A percentile compares a stretch with the other conserved stretches of the same genome.
These are phyloP conservation scores for Chenopodium album DNA, from an alignment of 148 eudicot genomes.

Conservation along the genomic window DNA sequence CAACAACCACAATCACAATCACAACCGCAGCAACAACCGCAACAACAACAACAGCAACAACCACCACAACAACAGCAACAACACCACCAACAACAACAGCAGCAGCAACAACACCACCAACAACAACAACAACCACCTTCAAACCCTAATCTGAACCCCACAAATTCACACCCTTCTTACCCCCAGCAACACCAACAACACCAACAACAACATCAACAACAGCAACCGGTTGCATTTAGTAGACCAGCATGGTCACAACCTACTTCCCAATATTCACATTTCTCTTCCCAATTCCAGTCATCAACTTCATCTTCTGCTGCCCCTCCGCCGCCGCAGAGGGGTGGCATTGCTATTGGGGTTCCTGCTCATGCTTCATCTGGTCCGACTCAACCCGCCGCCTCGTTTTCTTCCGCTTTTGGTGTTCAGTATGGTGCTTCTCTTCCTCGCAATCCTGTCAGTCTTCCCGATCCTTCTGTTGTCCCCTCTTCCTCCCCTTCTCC, in stretches of 20 bases:
- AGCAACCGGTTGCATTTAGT: slow-evolving; percentile 27
- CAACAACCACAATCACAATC: too few species aligned
- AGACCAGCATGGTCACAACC: slow-evolving; percentile 43
- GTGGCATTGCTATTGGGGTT: slow-evolving; percentile 68
- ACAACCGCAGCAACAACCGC: too few species aligned
- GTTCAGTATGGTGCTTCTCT: slow-evolving; percentile 36
- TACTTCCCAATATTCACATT: slow-evolving; percentile 16
- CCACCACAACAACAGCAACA: not conserved
- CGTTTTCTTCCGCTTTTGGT: slow-evolving; percentile 39
- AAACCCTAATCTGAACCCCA: slow-evolving; percentile 31
- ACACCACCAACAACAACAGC: not conserved
- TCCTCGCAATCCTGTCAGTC: slow-evolving; percentile 26
- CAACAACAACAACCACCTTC: slow-evolving; percentile 15
- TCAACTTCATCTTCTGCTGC: slow-evolving; percentile 34
- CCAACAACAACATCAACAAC: not conserved
- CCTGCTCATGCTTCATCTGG: slow-evolving; percentile 46
- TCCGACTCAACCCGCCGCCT: slow-evolving; percentile 36
- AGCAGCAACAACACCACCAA: not conserved
- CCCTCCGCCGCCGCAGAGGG: slow-evolving; percentile 31
- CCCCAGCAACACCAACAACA: slow-evolving; percentile 21
- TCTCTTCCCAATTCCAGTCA: slow-evolving; percentile 34
- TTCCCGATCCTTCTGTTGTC: slow-evolving; percentile 26
- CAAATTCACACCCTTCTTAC: not conserved
- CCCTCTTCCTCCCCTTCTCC: slow-evolving; percentile 26
- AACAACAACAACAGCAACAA: not conserved